phyloP scores from a whole-genome alignment of 768 basidiomycete genomes.

The Leucocoprinus leucothites region DNA sequence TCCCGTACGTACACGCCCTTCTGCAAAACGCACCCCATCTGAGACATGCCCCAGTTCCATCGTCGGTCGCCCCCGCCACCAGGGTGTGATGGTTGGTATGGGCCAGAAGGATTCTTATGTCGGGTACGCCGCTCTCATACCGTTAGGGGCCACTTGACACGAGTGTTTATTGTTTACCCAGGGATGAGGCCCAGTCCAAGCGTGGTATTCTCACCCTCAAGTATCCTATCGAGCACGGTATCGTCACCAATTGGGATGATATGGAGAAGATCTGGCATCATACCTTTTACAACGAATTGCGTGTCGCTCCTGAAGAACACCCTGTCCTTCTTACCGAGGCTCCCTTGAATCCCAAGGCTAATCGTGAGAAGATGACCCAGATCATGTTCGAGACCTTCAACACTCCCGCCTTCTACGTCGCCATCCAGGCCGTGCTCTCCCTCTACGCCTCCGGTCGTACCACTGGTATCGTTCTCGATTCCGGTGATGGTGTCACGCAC shows the following conservation, averaged over 20 bases:
- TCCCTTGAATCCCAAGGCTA: constrained; percentile 89
- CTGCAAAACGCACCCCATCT: background rate
- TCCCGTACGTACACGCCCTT: constrained; percentile 68
- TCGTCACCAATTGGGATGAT: constrained; percentile 98
- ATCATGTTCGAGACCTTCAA: constrained; percentile 98
- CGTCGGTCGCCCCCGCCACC: constrained; percentile 92
- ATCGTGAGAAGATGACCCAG: constrained; percentile 93
- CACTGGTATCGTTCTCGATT: constrained; percentile 93
- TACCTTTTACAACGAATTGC: constrained; percentile 95
- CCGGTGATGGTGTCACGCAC: constrained; percentile 95
- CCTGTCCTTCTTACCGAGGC: constrained; percentile 91
- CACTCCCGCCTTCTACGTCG: constrained; percentile 88
- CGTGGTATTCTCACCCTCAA: constrained; percentile 89
- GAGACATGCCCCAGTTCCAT: constrained; percentile 58
- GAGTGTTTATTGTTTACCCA: constrained; percentile 61
- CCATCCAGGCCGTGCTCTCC: constrained; percentile 88
- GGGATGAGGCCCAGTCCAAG: constrained; percentile 91
- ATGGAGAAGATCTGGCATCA: constrained; percentile 99
- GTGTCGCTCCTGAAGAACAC: constrained; percentile 91
- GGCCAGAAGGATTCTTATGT: constrained; percentile 96
- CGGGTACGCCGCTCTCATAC: constrained; percentile 51
- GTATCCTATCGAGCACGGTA: constrained; percentile 93
- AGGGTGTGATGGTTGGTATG: constrained; percentile 97
- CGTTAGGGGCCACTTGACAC: constrained; percentile 66
- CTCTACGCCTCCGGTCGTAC: constrained; percentile 94